Evolutionary conservation across 1,139 yeast species (phyloP), one percentile per base, ranked within the genome.

Genomic region (Yamadazyma oceani): DNA sequence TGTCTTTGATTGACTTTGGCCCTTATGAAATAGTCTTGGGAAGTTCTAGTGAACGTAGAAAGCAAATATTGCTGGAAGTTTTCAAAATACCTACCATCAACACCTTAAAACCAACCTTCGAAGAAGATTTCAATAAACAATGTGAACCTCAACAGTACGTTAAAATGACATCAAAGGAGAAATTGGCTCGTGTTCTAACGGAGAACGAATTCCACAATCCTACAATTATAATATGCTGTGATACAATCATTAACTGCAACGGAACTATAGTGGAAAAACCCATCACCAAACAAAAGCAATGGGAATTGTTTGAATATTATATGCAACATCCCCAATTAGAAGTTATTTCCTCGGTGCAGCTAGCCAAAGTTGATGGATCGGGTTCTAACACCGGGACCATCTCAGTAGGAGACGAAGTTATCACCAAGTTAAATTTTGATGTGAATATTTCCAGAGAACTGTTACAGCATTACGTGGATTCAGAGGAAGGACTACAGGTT

Each of bases 241-340:
- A 94, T 54, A 88, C 97, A 0, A 75, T 92, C 8, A 78, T 90
- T n/a, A 78, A 80, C 17, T 67, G 78, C 34, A 69, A 75, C 31
- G 80, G 79, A 3, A 53, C 58, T 21, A 78, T 90, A 9, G 73
- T 80, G 46, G 97, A 90, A 57, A 92, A 92, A 57, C 98, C 98
- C 0, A 56, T 54, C 6, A 66, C 71, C 6, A 68, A 68, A 39
- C 65, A 64, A 8, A 53, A 36, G 12, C 76, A 71, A 41, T 29
- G 46, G 22, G 38, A 73, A 57, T 44, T 89, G 88, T 57, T 69
- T 57, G 31, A 54, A 38, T 17, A 73, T 64, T 73, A 73, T 77
- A 48, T 64, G 62, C 45, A 51, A 41, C 22, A 69, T 70, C 51
- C 69, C 74, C 34, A 79, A 67, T 50, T 71, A 57, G 33, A 58